Conservation (phyloP, 805 yeast genomes). For the Wickerhamiella parazyma region DNA sequence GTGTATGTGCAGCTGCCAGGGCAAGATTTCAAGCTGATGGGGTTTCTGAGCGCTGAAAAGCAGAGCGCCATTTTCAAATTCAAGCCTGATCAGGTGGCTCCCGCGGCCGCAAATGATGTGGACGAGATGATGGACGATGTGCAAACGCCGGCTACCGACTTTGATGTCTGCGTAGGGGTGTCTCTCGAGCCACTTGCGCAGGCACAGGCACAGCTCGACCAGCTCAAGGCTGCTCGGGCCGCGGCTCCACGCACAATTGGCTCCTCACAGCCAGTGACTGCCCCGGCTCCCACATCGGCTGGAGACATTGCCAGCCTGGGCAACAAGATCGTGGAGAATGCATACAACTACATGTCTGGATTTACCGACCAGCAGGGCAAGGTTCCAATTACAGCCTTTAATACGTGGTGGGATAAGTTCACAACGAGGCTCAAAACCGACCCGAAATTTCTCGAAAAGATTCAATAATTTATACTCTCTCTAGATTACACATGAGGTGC, state of each 20-base stretch:
- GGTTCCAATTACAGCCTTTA: slow-evolving; percentile 77
- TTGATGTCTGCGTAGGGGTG: slow-evolving; percentile 53
- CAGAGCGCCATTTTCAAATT: slow-evolving; percentile 88
- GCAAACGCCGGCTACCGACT: slow-evolving; percentile 31
- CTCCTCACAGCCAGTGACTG: slow-evolving; percentile 17
- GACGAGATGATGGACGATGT: slow-evolving; percentile 48
- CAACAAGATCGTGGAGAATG: slow-evolving; percentile 78
- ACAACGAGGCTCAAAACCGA: slow-evolving; percentile 60
- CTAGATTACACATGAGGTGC: background rate
- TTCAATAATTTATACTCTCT: background rate
- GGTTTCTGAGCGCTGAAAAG: slow-evolving; percentile 35
- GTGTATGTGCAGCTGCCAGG: slow-evolving; percentile 76
- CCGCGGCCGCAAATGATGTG: slow-evolving; percentile 26
- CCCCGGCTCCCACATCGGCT: slow-evolving; percentile 27
- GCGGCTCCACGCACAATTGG: slow-evolving; percentile 16
- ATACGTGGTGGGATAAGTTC: slow-evolving; percentile 90
- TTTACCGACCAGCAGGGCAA: slow-evolving; percentile 67
- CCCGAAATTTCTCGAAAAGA: slow-evolving; percentile 57
- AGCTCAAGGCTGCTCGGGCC: slow-evolving; percentile 27
- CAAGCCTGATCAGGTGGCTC: slow-evolving; percentile 30
- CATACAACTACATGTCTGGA: slow-evolving; percentile 83
- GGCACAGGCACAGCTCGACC: slow-evolving; percentile 46
- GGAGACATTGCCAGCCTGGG: slow-evolving; percentile 50
- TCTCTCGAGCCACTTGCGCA: slow-evolving; percentile 67
- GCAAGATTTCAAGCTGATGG: slow-evolving; percentile 29